These are phyloP conservation scores for Calvatia gigantea DNA, from an alignment of 768 basidiomycete genomes.

Conservation along the genomic window DNA sequence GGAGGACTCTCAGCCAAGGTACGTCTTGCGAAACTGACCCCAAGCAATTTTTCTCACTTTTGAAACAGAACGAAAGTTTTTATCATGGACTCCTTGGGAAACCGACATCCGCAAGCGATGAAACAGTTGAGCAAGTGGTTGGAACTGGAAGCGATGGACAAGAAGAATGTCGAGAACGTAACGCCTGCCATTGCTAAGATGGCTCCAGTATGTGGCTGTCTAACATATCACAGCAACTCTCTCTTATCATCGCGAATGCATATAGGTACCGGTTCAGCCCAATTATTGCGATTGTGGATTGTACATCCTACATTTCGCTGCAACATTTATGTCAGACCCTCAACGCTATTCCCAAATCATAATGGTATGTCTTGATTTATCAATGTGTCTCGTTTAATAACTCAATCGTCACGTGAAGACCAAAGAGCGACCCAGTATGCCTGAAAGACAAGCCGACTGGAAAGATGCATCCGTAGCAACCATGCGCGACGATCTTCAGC, in stretches of 20 bases:
- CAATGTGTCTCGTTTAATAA: not conserved
- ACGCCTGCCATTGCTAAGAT: conserved; percentile 42
- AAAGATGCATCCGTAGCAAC: conserved; percentile 39
- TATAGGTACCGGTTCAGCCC: conserved; percentile 81
- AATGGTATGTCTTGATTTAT: conserved; percentile 27
- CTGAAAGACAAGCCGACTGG: conserved; percentile 49
- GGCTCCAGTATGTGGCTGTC: conserved; percentile 42
- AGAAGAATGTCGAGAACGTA: conserved; percentile 39
- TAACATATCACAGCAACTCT: not conserved
- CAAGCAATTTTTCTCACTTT: not conserved
- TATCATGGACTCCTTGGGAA: conserved; percentile 86
- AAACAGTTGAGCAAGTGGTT: conserved; percentile 68
- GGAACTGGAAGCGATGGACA: conserved; percentile 72
- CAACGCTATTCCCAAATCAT: conserved; percentile 47
- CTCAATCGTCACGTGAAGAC: conserved; percentile 11
- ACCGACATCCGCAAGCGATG: conserved; percentile 61
- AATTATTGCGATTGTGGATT: conserved; percentile 94
- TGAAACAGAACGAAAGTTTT: conserved; percentile 70
- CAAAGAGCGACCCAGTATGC: conserved; percentile 28
- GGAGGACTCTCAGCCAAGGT: not conserved
- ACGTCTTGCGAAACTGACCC: not conserved
- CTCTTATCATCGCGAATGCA: not conserved
- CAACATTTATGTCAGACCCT: conserved; percentile 70
- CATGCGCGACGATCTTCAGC: conserved; percentile 43
- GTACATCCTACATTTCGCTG: conserved; percentile 84